Evolutionary conservation across 495 filamentous ascomycete species (phyloP), one percentile per base, ranked within the genome.

Genomic region (Aspergillus nidulans): DNA sequence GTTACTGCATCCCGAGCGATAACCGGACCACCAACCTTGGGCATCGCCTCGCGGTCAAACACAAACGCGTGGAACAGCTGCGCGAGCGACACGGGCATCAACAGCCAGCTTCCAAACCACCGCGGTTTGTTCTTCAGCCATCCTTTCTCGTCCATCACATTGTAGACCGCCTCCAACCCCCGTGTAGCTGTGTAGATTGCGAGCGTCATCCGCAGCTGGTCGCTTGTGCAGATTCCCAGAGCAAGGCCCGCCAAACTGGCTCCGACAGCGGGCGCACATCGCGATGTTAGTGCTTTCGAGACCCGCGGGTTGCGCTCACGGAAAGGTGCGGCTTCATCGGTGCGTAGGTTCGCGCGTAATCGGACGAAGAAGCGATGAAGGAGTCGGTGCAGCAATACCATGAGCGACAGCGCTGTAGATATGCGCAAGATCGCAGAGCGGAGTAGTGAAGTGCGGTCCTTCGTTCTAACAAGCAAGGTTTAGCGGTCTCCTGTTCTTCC

Each of bases 81-180:
- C 28, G 91, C 94, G 63, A 84, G 89, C 12, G 91, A 85, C n/a
- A 95, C 64, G 0, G 94, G 94, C 80, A 96, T 92, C 62, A 97
- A 72, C 79, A 97, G 76, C 92, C 92, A 97, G 65, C 90, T 95
- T 20, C 92, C 94, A 77, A 91, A 92, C 94, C 94, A 98, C 83
- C 80, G 81, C 6, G 91, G 88, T 56, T 81, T 75, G 39, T 85
- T 79, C 75, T 82, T 84, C 49, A 96, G 77, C 76, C 83, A 87
- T 6, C 92, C 92, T 57, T 88, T 83, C 34, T 87, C 82, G 61
- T 96, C 91, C 13, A 87, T 72, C 4, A 82, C 76, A 67, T 95
- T 96, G 74, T 91, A 98, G 23, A 86, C 76, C 62, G 89, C 94
- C 69, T 98, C 94, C 52, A 92, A 71, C 6, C 90, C 87, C 30